Conservation (phyloP, 2,329 filamentous ascomycete genomes). For the Parascedosporium putredinis region DNA sequence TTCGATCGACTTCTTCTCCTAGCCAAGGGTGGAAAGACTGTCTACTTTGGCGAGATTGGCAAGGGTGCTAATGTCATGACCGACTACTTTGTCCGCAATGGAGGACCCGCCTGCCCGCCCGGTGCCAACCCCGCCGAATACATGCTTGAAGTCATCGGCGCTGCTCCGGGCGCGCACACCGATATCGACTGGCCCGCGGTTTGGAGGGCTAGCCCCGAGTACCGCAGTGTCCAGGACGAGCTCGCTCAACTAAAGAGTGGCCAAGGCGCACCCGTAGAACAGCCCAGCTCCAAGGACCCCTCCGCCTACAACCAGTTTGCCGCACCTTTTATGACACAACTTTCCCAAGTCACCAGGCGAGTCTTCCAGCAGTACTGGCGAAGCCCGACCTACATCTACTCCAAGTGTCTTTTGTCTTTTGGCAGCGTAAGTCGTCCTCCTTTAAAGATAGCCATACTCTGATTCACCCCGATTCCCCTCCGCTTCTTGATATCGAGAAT, state of each 20-base stretch:
- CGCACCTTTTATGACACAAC: conserved; percentile 19
- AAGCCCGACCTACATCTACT: conserved; percentile 52
- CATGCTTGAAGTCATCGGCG: conserved; percentile 41
- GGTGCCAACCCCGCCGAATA: conserved; percentile 58
- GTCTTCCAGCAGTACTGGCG: conserved; percentile 25
- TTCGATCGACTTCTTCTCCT: conserved; percentile 50
- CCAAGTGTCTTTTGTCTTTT: conserved; percentile 28
- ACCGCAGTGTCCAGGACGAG: conserved; percentile 16
- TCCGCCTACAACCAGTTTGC: conserved; percentile 23
- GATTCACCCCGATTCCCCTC: conserved; percentile 43
- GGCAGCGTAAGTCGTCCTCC: conserved; percentile 4
- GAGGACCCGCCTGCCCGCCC: conserved; percentile 38
- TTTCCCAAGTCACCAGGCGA: conserved; percentile 24
- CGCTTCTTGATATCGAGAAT: conserved; percentile 13
- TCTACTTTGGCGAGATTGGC: conserved; percentile 51
- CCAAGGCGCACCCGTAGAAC: background rate
- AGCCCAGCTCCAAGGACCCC: background rate
- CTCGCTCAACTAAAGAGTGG: conserved; percentile 17
- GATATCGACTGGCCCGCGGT: conserved; percentile 36
- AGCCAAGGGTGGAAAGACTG: conserved; percentile 40
- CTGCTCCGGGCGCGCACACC: conserved; percentile 32
- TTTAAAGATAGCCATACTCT: conserved; percentile 50
- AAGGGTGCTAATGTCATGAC: conserved; percentile 34
- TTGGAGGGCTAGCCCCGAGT: conserved; percentile 34
- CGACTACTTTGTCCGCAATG: conserved; percentile 52